Percentiles rank a stretch among this genome's conserved stretches.
Conservation (phyloP, 2,329 filamentous ascomycete species). For the Monilinia fructicola region DNA sequence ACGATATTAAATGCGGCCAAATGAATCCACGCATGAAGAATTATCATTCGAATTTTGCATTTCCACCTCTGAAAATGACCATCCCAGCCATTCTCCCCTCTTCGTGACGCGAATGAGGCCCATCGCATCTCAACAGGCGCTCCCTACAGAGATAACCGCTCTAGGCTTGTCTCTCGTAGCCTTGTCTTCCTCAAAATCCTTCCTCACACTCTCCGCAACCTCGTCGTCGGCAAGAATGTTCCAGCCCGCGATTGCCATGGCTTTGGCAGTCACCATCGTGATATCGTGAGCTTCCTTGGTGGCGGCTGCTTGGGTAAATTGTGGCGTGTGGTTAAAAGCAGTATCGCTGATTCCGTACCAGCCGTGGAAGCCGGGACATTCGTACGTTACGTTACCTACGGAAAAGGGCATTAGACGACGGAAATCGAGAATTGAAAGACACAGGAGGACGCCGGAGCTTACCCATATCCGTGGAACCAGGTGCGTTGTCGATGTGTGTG, state of each 20-base stretch:
- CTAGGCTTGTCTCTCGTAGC: not conserved
- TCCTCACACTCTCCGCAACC: slow-evolving; percentile 46
- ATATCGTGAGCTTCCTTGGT: slow-evolving; percentile 35
- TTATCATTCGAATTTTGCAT: not conserved
- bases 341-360: slow-evolving; percentile 52
- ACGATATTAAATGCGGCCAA: no score
- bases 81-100: not conserved
- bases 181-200: slow-evolving; percentile 41
- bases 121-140: not conserved
- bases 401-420: slow-evolving; percentile 51
- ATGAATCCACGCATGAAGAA: no score
- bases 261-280: slow-evolving; percentile 34
- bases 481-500: slow-evolving; percentile 23
- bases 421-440: slow-evolving; percentile 28
- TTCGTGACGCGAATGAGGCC: not conserved
- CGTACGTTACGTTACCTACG: slow-evolving; percentile 56
- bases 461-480: slow-evolving; percentile 38
- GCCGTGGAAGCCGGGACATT: slow-evolving; percentile 54
- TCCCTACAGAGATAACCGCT: not conserved
- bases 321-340: slow-evolving; percentile 53
- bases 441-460: slow-evolving; percentile 6
- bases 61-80: not conserved
- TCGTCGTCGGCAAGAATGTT: slow-evolving; percentile 48
- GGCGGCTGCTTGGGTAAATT: slow-evolving; percentile 43
- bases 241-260: slow-evolving; percentile 47